Percentiles rank a stretch among this genome's conserved stretches.
Evolutionary conservation across 805 yeast genomes (phyloP).

Genomic region (Metschnikowia amazonensis): DNA sequence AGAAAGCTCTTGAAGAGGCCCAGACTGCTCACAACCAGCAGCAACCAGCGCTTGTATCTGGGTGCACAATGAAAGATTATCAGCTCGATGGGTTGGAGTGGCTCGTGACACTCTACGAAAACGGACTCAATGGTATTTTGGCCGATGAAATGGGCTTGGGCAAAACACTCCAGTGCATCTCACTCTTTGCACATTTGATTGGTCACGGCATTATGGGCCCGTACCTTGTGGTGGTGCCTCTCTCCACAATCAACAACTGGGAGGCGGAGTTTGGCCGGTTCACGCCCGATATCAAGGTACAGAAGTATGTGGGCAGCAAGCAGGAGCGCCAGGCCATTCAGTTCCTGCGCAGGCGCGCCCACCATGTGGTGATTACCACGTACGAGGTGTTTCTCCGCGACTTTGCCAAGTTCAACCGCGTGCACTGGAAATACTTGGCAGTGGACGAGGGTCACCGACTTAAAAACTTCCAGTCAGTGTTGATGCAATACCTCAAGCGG

Average conservation of each 20-base stretch:
- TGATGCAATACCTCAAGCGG: conserved; percentile 68
- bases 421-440: conserved; percentile 76
- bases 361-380: conserved; percentile 67
- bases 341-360: conserved; percentile 15
- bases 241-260: conserved; percentile 89
- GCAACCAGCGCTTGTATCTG: conserved; percentile 34
- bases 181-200: conserved; percentile 68
- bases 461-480: conserved; percentile 75
- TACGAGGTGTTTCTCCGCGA: conserved; percentile 80
- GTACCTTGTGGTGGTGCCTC: conserved; percentile 72
- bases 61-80: conserved; percentile 69
- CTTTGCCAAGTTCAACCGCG: conserved; percentile 46
- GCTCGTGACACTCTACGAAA: conserved; percentile 83
- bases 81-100: conserved; percentile 90
- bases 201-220: conserved; percentile 81
- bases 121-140: conserved; percentile 89
- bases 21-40: conserved; percentile 23
- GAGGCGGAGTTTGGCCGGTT: conserved; percentile 62
- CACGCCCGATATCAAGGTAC: conserved; percentile 63
- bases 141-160: conserved; percentile 99
- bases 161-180: conserved; percentile 84
- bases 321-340: conserved; percentile 42
- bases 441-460: conserved; percentile 96
- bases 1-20: conserved; percentile 25
- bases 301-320: conserved; percentile 65